phyloP scores from a whole-genome alignment of 345 rosid genomes.

The Passiflora organensis region DNA sequence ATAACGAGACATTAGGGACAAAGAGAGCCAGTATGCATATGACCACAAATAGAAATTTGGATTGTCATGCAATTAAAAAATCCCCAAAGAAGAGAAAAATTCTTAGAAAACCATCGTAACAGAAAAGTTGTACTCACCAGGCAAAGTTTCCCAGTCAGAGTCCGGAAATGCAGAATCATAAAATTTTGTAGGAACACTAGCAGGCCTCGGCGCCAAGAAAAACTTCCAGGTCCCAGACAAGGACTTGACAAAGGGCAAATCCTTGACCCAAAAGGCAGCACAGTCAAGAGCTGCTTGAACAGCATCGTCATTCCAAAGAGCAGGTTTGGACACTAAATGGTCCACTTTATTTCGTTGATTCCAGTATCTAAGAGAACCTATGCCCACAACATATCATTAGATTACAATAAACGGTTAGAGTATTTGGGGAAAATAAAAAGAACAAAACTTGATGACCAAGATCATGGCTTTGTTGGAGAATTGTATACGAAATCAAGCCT shows the following conservation, averaged over 20 bases:
- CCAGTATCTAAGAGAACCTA: slow-evolving; percentile 87
- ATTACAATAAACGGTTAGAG: too few species aligned
- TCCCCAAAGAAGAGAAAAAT: not conserved
- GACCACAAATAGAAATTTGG: not conserved
- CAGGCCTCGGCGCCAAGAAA: slow-evolving; percentile 64
- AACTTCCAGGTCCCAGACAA: slow-evolving; percentile 90
- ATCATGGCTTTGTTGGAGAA: too few species aligned
- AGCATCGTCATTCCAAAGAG: slow-evolving; percentile 92
- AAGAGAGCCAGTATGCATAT: too few species aligned
- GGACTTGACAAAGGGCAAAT: slow-evolving; percentile 75
- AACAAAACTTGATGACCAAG: too few species aligned
- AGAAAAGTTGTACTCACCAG: too few species aligned
- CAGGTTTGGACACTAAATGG: slow-evolving; percentile 48
- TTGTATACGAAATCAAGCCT: too few species aligned
- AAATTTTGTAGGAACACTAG: slow-evolving; percentile 53
- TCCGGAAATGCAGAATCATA: slow-evolving; percentile 53
- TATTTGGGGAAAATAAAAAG: too few species aligned
- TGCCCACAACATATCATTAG: not conserved
- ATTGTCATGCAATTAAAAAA: not conserved
- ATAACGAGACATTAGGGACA: too few species aligned
- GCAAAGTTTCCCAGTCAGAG: slow-evolving; percentile 69
- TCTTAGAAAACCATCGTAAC: too few species aligned
- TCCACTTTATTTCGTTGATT: slow-evolving; percentile 72
- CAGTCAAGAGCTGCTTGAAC: slow-evolving; percentile 62
- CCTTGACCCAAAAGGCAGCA: slow-evolving; percentile 78